These are phyloP conservation scores for Cadophora sp. DNA, from an alignment of 2,329 filamentous ascomycete genomes.

Conservation along the genomic window DNA sequence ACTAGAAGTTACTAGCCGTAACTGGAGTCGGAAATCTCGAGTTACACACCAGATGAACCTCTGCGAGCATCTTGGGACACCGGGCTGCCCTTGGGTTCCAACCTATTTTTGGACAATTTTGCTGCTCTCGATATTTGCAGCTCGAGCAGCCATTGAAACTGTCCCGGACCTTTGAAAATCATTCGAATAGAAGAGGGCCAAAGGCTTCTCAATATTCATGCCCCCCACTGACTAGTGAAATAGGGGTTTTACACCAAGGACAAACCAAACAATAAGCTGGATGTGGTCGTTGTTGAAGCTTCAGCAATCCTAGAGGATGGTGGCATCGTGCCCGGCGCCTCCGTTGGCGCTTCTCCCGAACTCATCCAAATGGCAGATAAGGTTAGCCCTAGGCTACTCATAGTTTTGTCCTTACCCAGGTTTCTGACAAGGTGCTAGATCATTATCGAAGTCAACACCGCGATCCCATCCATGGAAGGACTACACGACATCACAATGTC, in stretches of 20 bases:
- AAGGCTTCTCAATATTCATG: neutral
- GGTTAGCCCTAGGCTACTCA: conserved; percentile 46
- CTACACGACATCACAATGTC: conserved; percentile 91
- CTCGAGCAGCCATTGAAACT: neutral
- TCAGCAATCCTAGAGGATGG: conserved; percentile 88
- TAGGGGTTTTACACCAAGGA: conserved; percentile 85
- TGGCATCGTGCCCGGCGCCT: conserved; percentile 86
- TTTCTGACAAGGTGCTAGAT: conserved; percentile 54
- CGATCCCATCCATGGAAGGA: conserved; percentile 83
- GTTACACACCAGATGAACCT: neutral
- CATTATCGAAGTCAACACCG: conserved; percentile 91
- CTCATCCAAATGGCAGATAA: conserved; percentile 92
- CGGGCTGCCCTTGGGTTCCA: too few species aligned
- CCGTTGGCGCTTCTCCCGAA: conserved; percentile 84
- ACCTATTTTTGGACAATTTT: neutral
- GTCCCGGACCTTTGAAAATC: neutral
- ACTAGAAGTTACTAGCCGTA: neutral
- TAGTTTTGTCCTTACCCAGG: neutral
- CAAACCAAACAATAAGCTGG: conserved; percentile 72
- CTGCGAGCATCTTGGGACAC: neutral
- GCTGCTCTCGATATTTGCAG: neutral
- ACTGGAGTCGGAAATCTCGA: neutral
- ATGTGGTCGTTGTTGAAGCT: conserved; percentile 86
- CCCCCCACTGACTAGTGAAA: conserved; percentile 30
- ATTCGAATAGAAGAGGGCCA: too few species aligned